These are phyloP conservation scores for Fusarium domesticum DNA, from an alignment of 2,329 filamentous ascomycete species.

Conservation along the genomic window DNA sequence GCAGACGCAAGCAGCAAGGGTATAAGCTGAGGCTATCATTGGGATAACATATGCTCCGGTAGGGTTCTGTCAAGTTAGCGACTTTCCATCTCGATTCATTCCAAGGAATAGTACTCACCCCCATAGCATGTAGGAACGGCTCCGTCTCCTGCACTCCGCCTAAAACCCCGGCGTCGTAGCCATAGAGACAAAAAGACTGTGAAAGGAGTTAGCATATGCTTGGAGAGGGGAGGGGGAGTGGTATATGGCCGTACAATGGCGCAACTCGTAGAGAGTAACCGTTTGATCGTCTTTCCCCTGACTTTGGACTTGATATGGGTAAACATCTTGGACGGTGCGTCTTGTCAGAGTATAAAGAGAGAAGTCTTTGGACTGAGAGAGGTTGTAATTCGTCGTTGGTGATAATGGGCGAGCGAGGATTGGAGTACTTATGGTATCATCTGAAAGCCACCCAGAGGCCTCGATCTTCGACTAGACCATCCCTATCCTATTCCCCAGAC, in stretches of 20 bases:
- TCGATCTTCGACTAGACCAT: neutral
- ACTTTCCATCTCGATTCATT: neutral
- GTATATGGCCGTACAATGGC: constrained; percentile 1
- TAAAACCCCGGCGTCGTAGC: constrained; percentile 11
- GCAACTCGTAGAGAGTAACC: constrained; percentile 1
- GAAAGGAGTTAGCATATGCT: neutral
- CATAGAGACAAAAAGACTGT: constrained; percentile 11
- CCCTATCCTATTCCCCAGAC: no score
- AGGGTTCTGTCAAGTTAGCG: constrained; percentile 4
- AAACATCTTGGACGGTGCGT: neutral
- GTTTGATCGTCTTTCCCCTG: neutral
- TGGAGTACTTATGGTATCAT: neutral
- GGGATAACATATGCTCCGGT: constrained; percentile 11
- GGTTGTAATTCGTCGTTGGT: neutral
- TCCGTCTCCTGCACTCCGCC: constrained; percentile 9
- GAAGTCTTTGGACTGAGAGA: no score
- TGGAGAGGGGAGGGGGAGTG: no score
- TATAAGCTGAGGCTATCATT: constrained; percentile 13
- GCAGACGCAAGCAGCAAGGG: constrained; percentile 9
- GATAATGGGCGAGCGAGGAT: neutral
- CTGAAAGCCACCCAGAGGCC: neutral
- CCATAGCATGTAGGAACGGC: constrained; percentile 8
- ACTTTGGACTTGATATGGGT: neutral
- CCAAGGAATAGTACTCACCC: neutral
- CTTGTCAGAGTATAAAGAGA: neutral